Conservation (phyloP, 2,329 filamentous ascomycete genomes). For the Penicillium concentricum region DNA sequence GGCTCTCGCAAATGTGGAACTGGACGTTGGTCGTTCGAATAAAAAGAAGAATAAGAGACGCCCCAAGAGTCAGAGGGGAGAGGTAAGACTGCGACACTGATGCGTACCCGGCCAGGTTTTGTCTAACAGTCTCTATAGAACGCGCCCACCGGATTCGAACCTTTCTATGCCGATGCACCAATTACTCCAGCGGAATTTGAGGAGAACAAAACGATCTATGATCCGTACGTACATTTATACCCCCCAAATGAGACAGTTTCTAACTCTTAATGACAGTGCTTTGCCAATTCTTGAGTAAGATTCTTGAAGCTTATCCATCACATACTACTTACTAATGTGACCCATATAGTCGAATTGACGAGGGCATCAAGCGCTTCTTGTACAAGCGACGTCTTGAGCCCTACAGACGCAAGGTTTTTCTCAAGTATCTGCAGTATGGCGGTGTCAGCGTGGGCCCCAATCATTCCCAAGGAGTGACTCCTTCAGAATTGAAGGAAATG, state of each 20-base stretch:
- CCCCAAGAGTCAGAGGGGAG: constrained; percentile 42
- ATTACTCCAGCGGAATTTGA: constrained; percentile 67
- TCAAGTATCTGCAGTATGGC: constrained; percentile 78
- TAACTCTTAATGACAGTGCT: constrained; percentile 18
- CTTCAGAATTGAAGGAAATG: constrained; percentile 61
- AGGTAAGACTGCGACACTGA: constrained; percentile 7
- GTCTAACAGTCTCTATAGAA: constrained; percentile 26
- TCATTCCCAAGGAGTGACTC: constrained; percentile 63
- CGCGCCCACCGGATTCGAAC: constrained; percentile 69
- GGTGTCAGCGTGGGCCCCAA: constrained; percentile 67
- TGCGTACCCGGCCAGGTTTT: not conserved
- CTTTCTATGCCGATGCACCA: constrained; percentile 77
- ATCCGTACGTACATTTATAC: constrained; percentile 50
- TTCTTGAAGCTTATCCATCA: not conserved
- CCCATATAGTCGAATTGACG: constrained; percentile 68
- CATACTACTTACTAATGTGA: constrained; percentile 14
- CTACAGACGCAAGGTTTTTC: constrained; percentile 64
- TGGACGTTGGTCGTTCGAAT: constrained; percentile 9
- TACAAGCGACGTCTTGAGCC: constrained; percentile 70
- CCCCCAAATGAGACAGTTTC: not conserved
- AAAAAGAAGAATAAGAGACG: constrained; percentile 36
- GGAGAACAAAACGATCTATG: constrained; percentile 69
- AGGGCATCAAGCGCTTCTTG: constrained; percentile 79
- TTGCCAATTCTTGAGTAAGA: constrained; percentile 60
- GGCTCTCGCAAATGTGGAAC: not conserved